phyloP scores from a whole-genome alignment of 495 filamentous ascomycete species.

The Cudoniella acicularis region DNA sequence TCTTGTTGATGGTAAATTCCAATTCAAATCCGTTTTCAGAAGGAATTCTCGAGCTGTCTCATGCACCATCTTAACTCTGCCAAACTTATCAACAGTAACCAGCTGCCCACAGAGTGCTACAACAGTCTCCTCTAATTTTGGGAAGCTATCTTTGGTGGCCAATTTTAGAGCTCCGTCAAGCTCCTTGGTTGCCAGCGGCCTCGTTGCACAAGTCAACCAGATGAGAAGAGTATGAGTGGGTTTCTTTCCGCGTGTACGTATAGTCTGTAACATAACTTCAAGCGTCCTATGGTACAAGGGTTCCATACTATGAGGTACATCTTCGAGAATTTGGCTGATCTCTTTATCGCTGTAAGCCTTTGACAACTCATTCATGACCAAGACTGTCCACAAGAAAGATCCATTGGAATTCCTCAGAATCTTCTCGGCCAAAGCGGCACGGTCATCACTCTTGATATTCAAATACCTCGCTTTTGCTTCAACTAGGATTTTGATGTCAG shows the following conservation, averaged over 20 bases:
- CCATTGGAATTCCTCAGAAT: conserved; percentile 32
- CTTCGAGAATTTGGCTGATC: conserved; percentile 28
- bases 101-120: conserved; percentile 36
- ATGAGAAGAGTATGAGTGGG: conserved; percentile 30
- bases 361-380: conserved; percentile 32
- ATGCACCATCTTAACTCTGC: conserved; percentile 31
- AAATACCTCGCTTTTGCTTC: conserved; percentile 16
- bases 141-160: conserved; percentile 26
- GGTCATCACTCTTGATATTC: conserved; percentile 15
- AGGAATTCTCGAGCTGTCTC: conserved; percentile 34
- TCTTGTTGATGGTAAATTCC: conserved; percentile 30
- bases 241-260: conserved; percentile 13
- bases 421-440: conserved; percentile 18
- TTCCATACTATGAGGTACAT: conserved; percentile 35
- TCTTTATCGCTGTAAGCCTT: conserved; percentile 27
- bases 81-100: conserved; percentile 27
- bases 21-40: conserved; percentile 17
- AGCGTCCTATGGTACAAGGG: conserved; percentile 31
- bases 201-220: conserved; percentile 30
- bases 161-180: conserved; percentile 30
- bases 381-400: conserved; percentile 34
- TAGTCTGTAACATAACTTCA: conserved; percentile 8
- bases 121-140: conserved; percentile 28
- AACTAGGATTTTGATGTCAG: conserved; percentile 25
- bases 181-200: conserved; percentile 31